Evolutionary conservation across 345 rosid species (phyloP), one percentile per base, ranked within the genome.

Genomic region (Aquilaria malaccensis): DNA sequence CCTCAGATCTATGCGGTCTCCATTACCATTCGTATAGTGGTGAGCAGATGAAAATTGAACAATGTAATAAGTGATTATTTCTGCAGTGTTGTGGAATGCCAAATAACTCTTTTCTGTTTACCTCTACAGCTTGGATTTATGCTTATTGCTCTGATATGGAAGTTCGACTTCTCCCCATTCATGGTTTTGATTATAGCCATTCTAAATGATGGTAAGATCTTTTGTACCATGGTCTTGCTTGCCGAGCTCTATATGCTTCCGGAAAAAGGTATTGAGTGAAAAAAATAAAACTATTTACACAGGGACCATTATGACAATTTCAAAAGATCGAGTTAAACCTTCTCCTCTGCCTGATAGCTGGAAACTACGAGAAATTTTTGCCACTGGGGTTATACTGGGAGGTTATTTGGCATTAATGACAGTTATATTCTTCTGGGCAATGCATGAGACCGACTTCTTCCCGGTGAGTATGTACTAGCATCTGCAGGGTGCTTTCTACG

Each of bases 291-390:
- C 6, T 49, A 32, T 29, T 4, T 33, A 58, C 52, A 33, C 65
- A 88, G 96, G 98, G 56, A 89, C 98, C 7, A 89, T 93, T 62
- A 89, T 93, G 97, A 93, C 96, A 11, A 93, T 93, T 70, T 84
- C 97, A 47, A 87, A 93, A 74, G 97, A 93, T 52, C 62, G 91
- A 72, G 98, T 93, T 55, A 88, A 87, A 83, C 97, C 98, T 49
- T 93, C 98, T 67, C 97, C 98, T 30, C 55, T 84, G 73, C 98
- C 96, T 2, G 98, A 89, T 64, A 89, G 96, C 77, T 93, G 97
- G 98, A 93, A 85, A 73, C 76, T 93, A 37, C 84, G 79, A 61
- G 98, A 93, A 71, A 93, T 93, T 13, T 93, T 93, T 32, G 96
- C 98, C 56, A 93, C 97, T 0, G 97, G 97, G 13, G 30, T 93